These are phyloP conservation scores for Sedum album DNA, from an alignment of 164 flowering plant genomes.

Conservation along the genomic window DNA sequence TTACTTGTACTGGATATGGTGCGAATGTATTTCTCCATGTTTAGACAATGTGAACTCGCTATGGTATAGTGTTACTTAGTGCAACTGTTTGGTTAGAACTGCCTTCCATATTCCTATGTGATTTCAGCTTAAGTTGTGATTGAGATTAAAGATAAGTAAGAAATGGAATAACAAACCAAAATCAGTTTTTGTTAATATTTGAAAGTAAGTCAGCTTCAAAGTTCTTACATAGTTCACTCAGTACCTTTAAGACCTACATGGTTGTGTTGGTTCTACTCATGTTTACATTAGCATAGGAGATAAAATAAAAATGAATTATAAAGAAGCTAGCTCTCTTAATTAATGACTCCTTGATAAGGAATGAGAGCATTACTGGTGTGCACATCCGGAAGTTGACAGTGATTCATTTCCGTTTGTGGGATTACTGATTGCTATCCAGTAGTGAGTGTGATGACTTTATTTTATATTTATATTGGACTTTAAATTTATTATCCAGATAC, in stretches of 20 bases:
- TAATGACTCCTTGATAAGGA: not conserved
- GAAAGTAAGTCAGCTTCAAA: no score
- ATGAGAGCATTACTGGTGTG: not conserved
- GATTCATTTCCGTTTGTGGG: not conserved
- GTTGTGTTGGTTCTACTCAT: no score
- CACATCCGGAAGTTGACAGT: not conserved
- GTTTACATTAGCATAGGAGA: no score
- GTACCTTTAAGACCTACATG: no score
- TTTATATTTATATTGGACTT: not conserved
- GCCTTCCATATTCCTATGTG: no score
- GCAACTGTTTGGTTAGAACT: no score
- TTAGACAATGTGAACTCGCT: not conserved
- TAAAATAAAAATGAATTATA: no score
- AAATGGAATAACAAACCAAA: not conserved
- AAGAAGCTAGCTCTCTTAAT: not conserved
- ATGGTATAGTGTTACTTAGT: no score
- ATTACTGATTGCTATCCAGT: not conserved
- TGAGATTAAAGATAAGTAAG: no score
- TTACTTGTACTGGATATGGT: not conserved
- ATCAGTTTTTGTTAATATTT: not conserved
- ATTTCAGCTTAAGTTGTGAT: no score
- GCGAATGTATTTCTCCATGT: not conserved
- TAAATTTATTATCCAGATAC: conserved; percentile 22
- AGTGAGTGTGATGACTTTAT: not conserved
- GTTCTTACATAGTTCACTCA: no score